Evolutionary conservation across 1,284 basidiomycete species (phyloP), one percentile per base, ranked within the genome.

Genomic region (Exobasidium rhododendri): DNA sequence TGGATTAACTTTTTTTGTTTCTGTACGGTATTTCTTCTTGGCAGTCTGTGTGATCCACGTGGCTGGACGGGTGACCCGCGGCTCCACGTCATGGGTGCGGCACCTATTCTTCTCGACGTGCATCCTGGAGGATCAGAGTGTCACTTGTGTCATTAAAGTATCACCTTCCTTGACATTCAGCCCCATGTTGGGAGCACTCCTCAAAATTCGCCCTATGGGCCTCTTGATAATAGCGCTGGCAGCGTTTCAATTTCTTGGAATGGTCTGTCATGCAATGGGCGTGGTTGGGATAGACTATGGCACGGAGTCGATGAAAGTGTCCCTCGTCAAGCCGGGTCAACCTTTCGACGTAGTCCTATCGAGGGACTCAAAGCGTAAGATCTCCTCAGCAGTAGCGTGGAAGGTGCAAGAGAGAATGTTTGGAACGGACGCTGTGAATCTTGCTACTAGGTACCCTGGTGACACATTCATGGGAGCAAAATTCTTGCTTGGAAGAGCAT

Each of bases 271-370:
- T 20, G 74, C 73, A 11, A 65, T 79, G 63, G 77, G 77, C 44
- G 77, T 79, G 14, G 73, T 79, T 22, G 73, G 70, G 17, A 76
- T 79, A 60, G 77, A 79, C 68, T 78, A 77, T 61, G 77, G 77
- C 29, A 78, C 77, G 3, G 75, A 77, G 47, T 78, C 71, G 71
- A 78, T 73, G 64, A 98, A 97, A 81, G 90, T 92, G 29, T 94
- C 93, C 7, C 84, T 98, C 65, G 90, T 98, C 85, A 94, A 94
- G 78, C 94, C 94, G 0, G 94, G 94, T 45, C 83, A 91, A 56
- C 93, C 94, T 0, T 96, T 98, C 75, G 94, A 99, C 81, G 91
- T 99, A 31, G 84, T 99, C 35, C 84, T 98, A 55, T 94, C 96
- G 82, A 90, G 91, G 79, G 94, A 97, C 80, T 94, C 92, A 45